Percentiles rank a stretch among this genome's conserved stretches.
These are phyloP conservation scores for Polygonum maritimum DNA, from an alignment of 148 eudicot genomes.

Conservation along the genomic window DNA sequence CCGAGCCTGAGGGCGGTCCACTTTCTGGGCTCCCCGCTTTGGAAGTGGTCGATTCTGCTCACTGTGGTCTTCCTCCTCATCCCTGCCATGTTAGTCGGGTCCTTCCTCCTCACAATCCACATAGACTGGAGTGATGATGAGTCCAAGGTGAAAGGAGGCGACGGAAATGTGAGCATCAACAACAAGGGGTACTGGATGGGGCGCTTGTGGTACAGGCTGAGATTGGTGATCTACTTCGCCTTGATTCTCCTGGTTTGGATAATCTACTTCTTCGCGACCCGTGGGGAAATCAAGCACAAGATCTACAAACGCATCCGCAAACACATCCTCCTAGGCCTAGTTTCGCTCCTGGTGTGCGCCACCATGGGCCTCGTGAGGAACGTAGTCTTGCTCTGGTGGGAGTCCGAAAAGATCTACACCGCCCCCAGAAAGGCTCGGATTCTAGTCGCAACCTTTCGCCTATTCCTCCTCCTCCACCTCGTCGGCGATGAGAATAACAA, in stretches of 20 bases:
- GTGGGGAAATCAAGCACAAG: background rate
- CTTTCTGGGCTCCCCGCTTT: background rate
- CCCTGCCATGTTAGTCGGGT: background rate
- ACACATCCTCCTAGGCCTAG: background rate
- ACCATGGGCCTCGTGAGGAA: background rate
- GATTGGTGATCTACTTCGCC: constrained; percentile 1
- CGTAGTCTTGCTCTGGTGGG: background rate
- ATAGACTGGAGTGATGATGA: background rate
- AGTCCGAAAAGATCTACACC: background rate
- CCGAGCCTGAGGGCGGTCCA: background rate
- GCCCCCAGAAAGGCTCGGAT: background rate
- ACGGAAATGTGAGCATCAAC: too few species aligned
- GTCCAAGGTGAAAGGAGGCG: too few species aligned
- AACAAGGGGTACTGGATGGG: background rate
- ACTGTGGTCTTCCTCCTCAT: background rate
- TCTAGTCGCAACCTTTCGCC: background rate
- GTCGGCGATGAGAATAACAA: background rate
- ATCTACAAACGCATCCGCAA: background rate
- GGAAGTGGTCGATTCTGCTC: background rate
- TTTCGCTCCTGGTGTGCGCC: background rate
- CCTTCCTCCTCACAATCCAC: background rate
- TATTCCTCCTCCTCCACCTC: background rate
- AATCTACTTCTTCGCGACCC: background rate
- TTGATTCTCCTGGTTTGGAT: background rate
- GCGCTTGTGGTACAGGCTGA: background rate